Conservation (phyloP, 805 yeast genomes). For the Candida coleopterorum region DNA sequence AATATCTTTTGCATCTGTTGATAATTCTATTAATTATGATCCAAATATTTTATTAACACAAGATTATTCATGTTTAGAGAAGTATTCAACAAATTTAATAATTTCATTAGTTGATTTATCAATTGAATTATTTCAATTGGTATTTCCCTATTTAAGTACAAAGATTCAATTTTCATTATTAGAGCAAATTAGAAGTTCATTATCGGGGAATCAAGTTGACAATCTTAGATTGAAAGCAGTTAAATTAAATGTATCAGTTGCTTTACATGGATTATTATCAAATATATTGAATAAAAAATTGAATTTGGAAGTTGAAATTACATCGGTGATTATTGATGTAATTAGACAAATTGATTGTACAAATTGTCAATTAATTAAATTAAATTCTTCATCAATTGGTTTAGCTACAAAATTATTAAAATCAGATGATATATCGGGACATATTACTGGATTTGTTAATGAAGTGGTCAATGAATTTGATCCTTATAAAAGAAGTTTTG, state of each 20-base stretch:
- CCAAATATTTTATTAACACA: slow-evolving; percentile 23
- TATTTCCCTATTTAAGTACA: slow-evolving; percentile 66
- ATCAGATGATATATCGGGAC: slow-evolving; percentile 16
- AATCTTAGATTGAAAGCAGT: slow-evolving; percentile 43
- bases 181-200: slow-evolving; percentile 62
- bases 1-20: slow-evolving; percentile 16
- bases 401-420: slow-evolving; percentile 28
- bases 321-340: slow-evolving; percentile 46
- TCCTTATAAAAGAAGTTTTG: slow-evolving; percentile 54
- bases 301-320: slow-evolving; percentile 28
- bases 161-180: slow-evolving; percentile 86
- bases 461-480: slow-evolving; percentile 60
- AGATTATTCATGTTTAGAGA: slow-evolving; percentile 20
- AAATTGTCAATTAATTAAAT: slow-evolving; percentile 36
- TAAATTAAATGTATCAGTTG: slow-evolving; percentile 56
- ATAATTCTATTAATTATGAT: slow-evolving; percentile 29
- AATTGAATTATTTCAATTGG: slow-evolving; percentile 65
- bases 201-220: slow-evolving; percentile 34
- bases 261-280: slow-evolving; percentile 50
- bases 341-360: slow-evolving; percentile 37
- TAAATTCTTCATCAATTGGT: slow-evolving; percentile 59
- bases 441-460: slow-evolving; percentile 40
- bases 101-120: slow-evolving; percentile 65
- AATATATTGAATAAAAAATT: slow-evolving; percentile 16
- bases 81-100: slow-evolving; percentile 22